Conservation (phyloP, 2,329 filamentous ascomycete genomes). For the Fusarium avenaceum region DNA sequence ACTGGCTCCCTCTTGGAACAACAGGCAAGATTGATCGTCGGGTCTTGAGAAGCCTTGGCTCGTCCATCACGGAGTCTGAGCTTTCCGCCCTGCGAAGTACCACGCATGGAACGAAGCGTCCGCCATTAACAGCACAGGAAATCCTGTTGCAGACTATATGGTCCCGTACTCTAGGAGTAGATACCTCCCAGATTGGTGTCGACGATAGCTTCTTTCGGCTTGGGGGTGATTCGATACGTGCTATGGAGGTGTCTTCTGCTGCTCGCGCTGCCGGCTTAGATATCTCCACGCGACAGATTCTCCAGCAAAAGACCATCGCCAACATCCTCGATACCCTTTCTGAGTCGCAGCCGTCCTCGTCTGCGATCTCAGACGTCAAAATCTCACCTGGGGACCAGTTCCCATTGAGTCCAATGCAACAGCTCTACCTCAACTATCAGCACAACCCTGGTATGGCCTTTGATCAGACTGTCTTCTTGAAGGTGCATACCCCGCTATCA, state of each 20-base stretch:
- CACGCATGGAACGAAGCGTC: not conserved
- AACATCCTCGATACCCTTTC: not conserved
- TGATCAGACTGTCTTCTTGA: not conserved
- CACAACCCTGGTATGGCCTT: not conserved
- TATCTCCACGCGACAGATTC: not conserved
- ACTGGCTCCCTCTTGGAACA: not conserved
- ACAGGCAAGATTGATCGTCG: not conserved
- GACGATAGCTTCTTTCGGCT: slow-evolving; percentile 12
- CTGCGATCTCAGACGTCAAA: not conserved
- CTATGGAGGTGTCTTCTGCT: slow-evolving; percentile 9
- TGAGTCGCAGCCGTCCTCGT: not conserved
- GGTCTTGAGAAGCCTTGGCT: not conserved
- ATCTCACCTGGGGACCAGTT: not conserved
- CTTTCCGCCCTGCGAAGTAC: not conserved
- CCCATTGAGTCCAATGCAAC: not conserved
- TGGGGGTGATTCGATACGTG: slow-evolving; percentile 14
- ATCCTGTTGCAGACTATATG: not conserved
- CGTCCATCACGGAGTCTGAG: not conserved
- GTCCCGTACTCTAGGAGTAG: slow-evolving; percentile 1
- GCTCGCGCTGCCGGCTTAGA: not conserved
- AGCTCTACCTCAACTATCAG: not conserved
- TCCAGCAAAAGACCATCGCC: not conserved
- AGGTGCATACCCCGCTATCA: not conserved
- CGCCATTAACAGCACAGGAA: slow-evolving; percentile 2
- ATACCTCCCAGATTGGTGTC: not conserved